Evolutionary conservation across 345 rosid genomes (phyloP).

Genomic region (Eucalyptus leucophloia): DNA sequence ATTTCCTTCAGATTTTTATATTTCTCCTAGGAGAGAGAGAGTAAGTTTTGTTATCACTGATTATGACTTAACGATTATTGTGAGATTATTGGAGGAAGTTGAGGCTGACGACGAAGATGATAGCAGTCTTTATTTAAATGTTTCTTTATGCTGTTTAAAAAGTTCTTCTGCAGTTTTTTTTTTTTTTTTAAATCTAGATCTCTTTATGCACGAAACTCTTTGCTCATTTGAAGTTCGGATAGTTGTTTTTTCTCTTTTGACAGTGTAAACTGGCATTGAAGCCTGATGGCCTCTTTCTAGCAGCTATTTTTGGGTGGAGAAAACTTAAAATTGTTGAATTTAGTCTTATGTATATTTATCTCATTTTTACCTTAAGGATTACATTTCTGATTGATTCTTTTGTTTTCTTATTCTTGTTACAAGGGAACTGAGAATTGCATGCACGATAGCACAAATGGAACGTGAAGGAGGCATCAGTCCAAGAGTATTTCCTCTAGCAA

Average conservation of each 20-base stretch:
- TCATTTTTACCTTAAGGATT: not conserved
- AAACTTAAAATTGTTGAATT: constrained; percentile 62
- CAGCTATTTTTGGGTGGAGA: constrained; percentile 98
- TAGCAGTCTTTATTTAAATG: not conserved
- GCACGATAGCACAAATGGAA: constrained; percentile 98
- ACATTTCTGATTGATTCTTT: not conserved
- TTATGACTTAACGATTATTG: not conserved
- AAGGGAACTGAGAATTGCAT: constrained; percentile 91
- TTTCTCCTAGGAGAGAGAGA: not conserved
- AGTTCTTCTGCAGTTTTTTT: not conserved
- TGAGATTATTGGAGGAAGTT: not conserved
- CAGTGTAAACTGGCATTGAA: constrained; percentile 91
- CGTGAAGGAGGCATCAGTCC: constrained; percentile 99
- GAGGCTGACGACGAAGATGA: not conserved
- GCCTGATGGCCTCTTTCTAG: constrained; percentile 96
- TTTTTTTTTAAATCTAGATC: not conserved
- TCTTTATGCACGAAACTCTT: not conserved
- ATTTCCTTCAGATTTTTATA: not conserved
- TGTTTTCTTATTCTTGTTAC: not conserved
- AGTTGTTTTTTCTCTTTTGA: constrained; percentile 11
- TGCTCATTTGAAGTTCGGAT: not conserved
- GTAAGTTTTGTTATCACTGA: not conserved
- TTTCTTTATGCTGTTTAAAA: not conserved
- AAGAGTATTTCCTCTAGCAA: constrained; percentile 84
- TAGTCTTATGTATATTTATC: not conserved